These are phyloP conservation scores for Aspergillus brasiliensis DNA, from an alignment of 2,329 filamentous ascomycete genomes.

Conservation along the genomic window DNA sequence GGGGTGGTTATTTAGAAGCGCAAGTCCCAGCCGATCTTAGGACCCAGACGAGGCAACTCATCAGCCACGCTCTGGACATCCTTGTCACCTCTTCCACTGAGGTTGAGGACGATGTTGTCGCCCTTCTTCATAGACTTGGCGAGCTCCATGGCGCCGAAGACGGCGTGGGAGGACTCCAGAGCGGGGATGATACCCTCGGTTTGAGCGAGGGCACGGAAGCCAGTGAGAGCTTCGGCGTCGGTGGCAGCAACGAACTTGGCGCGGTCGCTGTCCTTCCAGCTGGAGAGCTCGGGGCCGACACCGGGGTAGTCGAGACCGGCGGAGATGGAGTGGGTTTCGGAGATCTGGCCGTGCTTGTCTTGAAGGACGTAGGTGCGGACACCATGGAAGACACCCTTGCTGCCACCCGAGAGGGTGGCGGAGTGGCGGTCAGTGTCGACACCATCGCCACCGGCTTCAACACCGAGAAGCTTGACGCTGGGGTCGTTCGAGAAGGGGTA, in stretches of 20 bases:
- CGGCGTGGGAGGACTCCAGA: slow-evolving; percentile 88
- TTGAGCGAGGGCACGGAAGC: slow-evolving; percentile 82
- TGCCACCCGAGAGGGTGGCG: slow-evolving; percentile 82
- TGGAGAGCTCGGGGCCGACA: slow-evolving; percentile 87
- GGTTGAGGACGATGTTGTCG: slow-evolving; percentile 88
- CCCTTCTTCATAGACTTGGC: slow-evolving; percentile 90
- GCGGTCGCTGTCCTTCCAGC: slow-evolving; percentile 87
- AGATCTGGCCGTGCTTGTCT: slow-evolving; percentile 88
- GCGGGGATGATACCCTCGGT: slow-evolving; percentile 96
- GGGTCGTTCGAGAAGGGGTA: slow-evolving; percentile 88
- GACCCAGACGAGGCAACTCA: slow-evolving; percentile 83
- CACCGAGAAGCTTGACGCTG: slow-evolving; percentile 83
- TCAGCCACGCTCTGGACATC: slow-evolving; percentile 98
- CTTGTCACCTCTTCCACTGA: slow-evolving; percentile 94
- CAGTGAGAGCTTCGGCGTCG: slow-evolving; percentile 84
- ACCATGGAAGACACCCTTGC: slow-evolving; percentile 91
- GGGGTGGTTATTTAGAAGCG: slow-evolving; percentile 46
- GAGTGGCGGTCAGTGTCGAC: slow-evolving; percentile 82
- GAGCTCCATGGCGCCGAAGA: slow-evolving; percentile 84
- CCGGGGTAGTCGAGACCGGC: slow-evolving; percentile 96
- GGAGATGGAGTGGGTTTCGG: slow-evolving; percentile 93
- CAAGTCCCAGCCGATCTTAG: slow-evolving; percentile 76
- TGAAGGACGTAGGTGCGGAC: slow-evolving; percentile 96
- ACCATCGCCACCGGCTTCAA: slow-evolving; percentile 94
- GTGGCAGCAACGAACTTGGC: slow-evolving; percentile 90